phyloP scores from a whole-genome alignment of 805 yeast genomes.

The Wickerhamiella shivajii region DNA sequence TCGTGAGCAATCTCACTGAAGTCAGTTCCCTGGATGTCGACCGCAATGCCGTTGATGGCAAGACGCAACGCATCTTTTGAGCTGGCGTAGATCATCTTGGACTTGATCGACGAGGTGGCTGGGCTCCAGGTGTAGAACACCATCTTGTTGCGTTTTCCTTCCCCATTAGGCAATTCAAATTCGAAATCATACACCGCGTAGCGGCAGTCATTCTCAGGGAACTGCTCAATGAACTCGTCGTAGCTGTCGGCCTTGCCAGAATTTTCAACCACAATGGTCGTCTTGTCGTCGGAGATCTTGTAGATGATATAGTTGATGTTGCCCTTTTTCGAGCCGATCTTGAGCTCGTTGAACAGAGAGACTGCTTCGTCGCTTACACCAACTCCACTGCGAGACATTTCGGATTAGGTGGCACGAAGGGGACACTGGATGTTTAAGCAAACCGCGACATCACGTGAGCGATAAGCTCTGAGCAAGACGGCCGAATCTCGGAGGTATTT shows the following conservation, averaged over 20 bases:
- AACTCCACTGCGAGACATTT: constrained; percentile 27
- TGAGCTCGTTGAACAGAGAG: constrained; percentile 87
- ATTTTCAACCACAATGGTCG: constrained; percentile 80
- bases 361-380: constrained; percentile 83
- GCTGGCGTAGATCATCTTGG: constrained; percentile 96
- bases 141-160: constrained; percentile 79
- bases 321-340: constrained; percentile 66
- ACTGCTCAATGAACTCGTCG: constrained; percentile 71
- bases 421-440: too few relatives aligned
- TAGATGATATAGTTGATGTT: constrained; percentile 56
- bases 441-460: too few relatives aligned
- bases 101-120: constrained; percentile 87
- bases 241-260: constrained; percentile 64
- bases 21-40: constrained; percentile 97
- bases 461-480: too few relatives aligned
- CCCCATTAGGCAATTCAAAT: constrained; percentile 76
- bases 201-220: constrained; percentile 92
- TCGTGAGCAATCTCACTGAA: constrained; percentile 94
- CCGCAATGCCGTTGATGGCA: constrained; percentile 84
- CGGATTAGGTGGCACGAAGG: too few relatives aligned
- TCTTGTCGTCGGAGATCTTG: constrained; percentile 68
- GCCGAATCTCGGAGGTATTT: too few relatives aligned
- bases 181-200: constrained; percentile 96
- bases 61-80: constrained; percentile 96
- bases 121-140: constrained; percentile 88